Conservation (phyloP, 2,329 filamentous ascomycete genomes). For the Berkeleyomyces rouxiae region DNA sequence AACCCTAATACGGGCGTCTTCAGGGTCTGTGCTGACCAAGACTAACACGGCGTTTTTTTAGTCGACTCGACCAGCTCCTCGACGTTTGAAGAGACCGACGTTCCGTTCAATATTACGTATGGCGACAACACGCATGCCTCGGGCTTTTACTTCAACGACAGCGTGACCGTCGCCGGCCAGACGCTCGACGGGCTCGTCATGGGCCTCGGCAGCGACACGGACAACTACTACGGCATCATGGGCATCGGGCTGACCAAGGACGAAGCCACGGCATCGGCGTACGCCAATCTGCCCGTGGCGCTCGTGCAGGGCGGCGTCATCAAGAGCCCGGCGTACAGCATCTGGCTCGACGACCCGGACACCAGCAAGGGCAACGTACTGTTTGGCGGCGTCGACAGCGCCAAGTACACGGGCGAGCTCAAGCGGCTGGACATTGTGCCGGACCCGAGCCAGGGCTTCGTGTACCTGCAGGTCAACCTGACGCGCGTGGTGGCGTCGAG, state of each 20-base stretch:
- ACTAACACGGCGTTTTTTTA: conserved; percentile 19
- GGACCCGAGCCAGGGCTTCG: conserved; percentile 26
- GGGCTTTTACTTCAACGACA: conserved; percentile 43
- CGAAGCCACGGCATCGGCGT: conserved; percentile 27
- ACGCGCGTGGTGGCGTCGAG: conserved; percentile 32
- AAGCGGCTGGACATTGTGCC: conserved; percentile 39
- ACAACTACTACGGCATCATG: conserved; percentile 39
- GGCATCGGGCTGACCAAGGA: conserved; percentile 43
- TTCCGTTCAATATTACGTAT: conserved; percentile 41
- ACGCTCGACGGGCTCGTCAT: conserved; percentile 39
- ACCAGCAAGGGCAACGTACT: conserved; percentile 53
- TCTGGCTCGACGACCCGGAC: conserved; percentile 47
- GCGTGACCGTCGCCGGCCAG: conserved; percentile 36
- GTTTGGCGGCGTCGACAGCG: conserved; percentile 66
- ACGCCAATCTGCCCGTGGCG: conserved; percentile 46
- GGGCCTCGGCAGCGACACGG: conserved; percentile 38
- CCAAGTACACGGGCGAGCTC: conserved; percentile 51
- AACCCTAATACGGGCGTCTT: background rate
- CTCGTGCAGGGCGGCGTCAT: conserved; percentile 48
- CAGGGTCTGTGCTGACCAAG: conserved; percentile 7
- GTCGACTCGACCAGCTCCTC: conserved; percentile 30
- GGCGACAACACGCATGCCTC: conserved; percentile 40
- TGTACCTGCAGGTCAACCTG: conserved; percentile 32
- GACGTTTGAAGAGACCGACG: conserved; percentile 28
- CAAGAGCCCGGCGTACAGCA: conserved; percentile 50